Evolutionary conservation across 345 rosid genomes (phyloP).

Genomic region (Heritiera fomes): DNA sequence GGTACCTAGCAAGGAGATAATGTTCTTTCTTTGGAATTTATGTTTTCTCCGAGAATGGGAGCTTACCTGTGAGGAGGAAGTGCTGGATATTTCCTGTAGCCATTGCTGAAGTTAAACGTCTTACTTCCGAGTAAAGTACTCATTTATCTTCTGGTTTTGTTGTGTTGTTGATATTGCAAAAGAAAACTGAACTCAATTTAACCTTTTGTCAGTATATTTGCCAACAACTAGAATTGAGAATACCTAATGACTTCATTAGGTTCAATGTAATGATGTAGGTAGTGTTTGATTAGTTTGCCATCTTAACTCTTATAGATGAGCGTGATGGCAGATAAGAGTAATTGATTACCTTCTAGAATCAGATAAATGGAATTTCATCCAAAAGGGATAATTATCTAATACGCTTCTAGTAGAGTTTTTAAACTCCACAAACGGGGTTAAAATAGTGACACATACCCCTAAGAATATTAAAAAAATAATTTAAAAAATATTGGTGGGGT

Average conservation of each 20-base stretch:
- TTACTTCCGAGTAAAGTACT: background rate
- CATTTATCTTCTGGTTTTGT: slow-evolving; percentile 5
- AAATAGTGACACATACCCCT: too few relatives aligned
- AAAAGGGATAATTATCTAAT: background rate
- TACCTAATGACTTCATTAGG: background rate
- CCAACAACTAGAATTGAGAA: background rate
- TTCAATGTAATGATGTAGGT: background rate
- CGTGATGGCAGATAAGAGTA: background rate
- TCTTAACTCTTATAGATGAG: background rate
- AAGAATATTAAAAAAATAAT: too few relatives aligned
- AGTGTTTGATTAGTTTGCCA: background rate
- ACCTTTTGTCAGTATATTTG: background rate
- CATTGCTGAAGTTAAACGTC: background rate
- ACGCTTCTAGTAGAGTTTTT: too few relatives aligned
- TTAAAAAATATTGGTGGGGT: too few relatives aligned
- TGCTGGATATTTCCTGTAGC: background rate
- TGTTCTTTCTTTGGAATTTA: background rate
- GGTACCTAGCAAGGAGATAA: background rate
- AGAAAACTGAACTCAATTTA: background rate
- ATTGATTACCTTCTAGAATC: background rate
- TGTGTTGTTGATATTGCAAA: background rate
- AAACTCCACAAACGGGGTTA: too few relatives aligned
- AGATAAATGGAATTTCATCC: background rate
- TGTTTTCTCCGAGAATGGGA: background rate
- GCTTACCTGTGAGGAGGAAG: background rate